Evolutionary conservation across 2,329 filamentous ascomycete species (phyloP).

Genomic region (Westerdykella sp.): DNA sequence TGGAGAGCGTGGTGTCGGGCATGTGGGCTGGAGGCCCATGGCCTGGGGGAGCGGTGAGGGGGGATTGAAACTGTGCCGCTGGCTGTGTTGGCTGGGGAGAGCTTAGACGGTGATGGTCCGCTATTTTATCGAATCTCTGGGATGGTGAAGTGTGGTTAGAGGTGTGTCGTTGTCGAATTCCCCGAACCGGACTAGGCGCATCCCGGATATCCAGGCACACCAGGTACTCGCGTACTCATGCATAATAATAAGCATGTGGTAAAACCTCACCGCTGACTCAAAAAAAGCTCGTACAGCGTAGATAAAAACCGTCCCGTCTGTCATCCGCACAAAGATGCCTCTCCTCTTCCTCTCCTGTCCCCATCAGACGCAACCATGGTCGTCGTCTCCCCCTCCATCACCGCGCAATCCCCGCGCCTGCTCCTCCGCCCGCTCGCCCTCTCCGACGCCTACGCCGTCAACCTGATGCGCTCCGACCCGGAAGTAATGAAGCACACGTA

Average conservation of each 20-base stretch:
- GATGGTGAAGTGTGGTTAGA: constrained; percentile 13
- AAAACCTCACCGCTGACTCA: not conserved
- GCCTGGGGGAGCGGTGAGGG: not conserved
- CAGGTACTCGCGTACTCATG: too few relatives aligned
- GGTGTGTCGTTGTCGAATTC: constrained; percentile 10
- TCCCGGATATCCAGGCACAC: not conserved
- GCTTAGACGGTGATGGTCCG: not conserved
- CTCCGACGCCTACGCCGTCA: constrained; percentile 47
- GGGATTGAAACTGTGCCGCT: not conserved
- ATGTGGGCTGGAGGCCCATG: too few relatives aligned
- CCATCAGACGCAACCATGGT: constrained; percentile 19
- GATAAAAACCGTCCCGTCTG: not conserved
- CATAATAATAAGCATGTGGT: not conserved
- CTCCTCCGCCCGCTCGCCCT: constrained; percentile 47
- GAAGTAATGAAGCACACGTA: constrained; percentile 60
- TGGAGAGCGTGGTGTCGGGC: constrained; percentile 17
- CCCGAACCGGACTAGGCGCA: constrained; percentile 14
- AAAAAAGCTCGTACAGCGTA: not conserved
- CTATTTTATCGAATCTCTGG: not conserved
- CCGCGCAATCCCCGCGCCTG: constrained; percentile 47
- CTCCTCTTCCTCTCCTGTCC: constrained; percentile 1
- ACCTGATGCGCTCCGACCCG: constrained; percentile 50
- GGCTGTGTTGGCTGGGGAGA: not conserved
- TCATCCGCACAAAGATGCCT: constrained; percentile 16
- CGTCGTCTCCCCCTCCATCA: constrained; percentile 25